These are phyloP conservation scores for Geranium rotundifolium DNA, from an alignment of 345 rosid species.

Conservation along the genomic window DNA sequence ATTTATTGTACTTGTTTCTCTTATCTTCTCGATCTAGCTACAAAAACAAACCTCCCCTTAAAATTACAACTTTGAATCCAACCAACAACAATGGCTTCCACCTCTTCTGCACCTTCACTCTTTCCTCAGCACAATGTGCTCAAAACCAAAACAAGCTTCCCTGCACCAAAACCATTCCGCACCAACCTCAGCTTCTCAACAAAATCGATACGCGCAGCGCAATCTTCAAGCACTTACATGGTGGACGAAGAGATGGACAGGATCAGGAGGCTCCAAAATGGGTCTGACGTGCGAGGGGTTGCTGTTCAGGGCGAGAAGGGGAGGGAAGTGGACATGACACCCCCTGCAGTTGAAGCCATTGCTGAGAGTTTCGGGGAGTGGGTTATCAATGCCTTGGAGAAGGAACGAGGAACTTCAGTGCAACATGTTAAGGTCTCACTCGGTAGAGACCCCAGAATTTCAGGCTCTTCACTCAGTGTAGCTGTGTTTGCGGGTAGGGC, in stretches of 20 bases:
- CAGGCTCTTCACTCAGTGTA: slow-evolving; percentile 51
- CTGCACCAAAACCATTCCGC: slow-evolving; percentile 6
- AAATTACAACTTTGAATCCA: slow-evolving; percentile 6
- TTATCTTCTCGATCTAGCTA: slow-evolving; percentile 8
- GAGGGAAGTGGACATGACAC: slow-evolving; percentile 56
- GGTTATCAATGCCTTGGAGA: slow-evolving; percentile 37
- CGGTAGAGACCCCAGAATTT: slow-evolving; percentile 74
- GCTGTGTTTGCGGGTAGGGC: slow-evolving; percentile 80
- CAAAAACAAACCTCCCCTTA: slow-evolving; percentile 3
- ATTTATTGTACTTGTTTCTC: slow-evolving; percentile 2
- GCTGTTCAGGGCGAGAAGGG: slow-evolving; percentile 83
- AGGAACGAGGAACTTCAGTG: slow-evolving; percentile 15
- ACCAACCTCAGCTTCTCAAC: slow-evolving; percentile 4
- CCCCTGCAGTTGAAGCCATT: slow-evolving; percentile 79
- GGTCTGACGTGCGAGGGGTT: slow-evolving; percentile 90
- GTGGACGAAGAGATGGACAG: slow-evolving; percentile 64
- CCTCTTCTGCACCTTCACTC: slow-evolving; percentile 18
- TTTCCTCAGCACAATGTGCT: slow-evolving; percentile 8
- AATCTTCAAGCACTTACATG: slow-evolving; percentile 25
- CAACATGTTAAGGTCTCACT: slow-evolving; percentile 49
- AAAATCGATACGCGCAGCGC: slow-evolving; percentile 8
- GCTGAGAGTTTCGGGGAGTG: slow-evolving; percentile 91
- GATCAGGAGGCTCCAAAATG: slow-evolving; percentile 75
- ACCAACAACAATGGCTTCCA: slow-evolving; percentile 20
- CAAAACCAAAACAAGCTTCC: slow-evolving; percentile 19